Evolutionary conservation across 352 stramenopile species (phyloP).

Genomic region (Phytopythium kandeliae): DNA sequence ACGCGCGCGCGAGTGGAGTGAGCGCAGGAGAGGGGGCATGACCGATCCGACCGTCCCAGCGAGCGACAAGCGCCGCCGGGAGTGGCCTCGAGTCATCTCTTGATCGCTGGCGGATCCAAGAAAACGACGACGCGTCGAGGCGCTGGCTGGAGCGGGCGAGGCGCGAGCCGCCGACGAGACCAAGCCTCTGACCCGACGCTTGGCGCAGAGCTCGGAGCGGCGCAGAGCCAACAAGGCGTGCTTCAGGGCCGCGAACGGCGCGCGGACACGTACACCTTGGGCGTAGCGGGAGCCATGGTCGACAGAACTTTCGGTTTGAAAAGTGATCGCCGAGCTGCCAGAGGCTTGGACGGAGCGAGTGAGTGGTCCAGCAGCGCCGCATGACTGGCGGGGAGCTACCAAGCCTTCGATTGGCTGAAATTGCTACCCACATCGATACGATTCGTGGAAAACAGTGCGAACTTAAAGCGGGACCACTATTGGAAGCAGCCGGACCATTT

Average conservation of each 20-base stretch:
- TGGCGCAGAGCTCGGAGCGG: not conserved
- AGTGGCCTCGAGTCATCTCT: constrained; percentile 3
- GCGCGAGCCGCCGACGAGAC: not conserved
- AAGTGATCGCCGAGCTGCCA: too few species aligned
- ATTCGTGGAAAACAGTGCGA: not conserved
- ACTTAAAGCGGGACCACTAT: too few species aligned
- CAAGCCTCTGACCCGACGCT: too few species aligned
- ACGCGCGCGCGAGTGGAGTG: not conserved
- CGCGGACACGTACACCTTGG: constrained; percentile 72
- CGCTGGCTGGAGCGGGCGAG: not conserved
- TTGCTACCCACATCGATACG: not conserved
- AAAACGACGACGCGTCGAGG: constrained; percentile 1
- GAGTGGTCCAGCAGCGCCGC: not conserved
- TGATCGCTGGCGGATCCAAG: constrained; percentile 2
- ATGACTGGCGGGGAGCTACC: constrained; percentile 21
- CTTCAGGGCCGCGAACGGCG: constrained; percentile 5
- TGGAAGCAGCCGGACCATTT: too few species aligned
- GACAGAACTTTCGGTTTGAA: constrained; percentile 86
- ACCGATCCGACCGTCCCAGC: constrained; percentile 4
- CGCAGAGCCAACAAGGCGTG: not conserved
- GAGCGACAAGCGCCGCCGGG: not conserved
- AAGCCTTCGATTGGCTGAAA: constrained; percentile 29
- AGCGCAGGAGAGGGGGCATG: constrained; percentile 53
- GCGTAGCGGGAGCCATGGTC: constrained; percentile 69
- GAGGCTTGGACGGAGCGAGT: not conserved